Conservation (phyloP, 1,139 yeast genomes). For the Chernovozyma sophiae-reginae region DNA sequence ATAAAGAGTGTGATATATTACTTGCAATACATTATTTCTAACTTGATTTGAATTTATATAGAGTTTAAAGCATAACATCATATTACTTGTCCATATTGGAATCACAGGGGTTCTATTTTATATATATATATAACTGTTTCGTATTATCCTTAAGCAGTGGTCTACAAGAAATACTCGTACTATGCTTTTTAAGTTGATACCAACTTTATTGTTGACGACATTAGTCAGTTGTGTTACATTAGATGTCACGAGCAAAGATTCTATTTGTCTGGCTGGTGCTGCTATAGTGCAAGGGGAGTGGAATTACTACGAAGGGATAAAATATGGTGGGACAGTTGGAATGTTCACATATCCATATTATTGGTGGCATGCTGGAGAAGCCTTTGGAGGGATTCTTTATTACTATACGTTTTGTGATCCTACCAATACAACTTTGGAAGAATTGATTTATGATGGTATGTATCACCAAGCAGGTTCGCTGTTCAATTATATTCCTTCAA, state of each 20-base stretch:
- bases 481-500: conserved; percentile 52
- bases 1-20: too few relatives aligned
- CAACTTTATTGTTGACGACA: conserved; percentile 8
- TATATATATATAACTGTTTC: too few relatives aligned
- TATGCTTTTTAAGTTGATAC: conserved; percentile 1
- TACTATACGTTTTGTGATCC: conserved; percentile 47
- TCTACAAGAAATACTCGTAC: too few relatives aligned
- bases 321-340: conserved; percentile 56
- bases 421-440: conserved; percentile 38
- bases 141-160: too few relatives aligned
- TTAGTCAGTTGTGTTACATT: conserved; percentile 16
- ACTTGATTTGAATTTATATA: too few relatives aligned
- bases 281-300: conserved; percentile 46
- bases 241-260: conserved; percentile 19
- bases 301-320: conserved; percentile 54
- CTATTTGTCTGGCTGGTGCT: conserved; percentile 51
- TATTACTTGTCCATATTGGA: too few relatives aligned
- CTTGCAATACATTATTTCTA: too few relatives aligned
- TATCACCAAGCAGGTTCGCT: conserved; percentile 50
- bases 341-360: conserved; percentile 57
- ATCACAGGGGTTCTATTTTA: too few relatives aligned
- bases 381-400: conserved; percentile 58
- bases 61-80: too few relatives aligned
- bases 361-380: conserved; percentile 75
- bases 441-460: conserved; percentile 38